Percentiles rank a stretch among this genome's conserved stretches.
These are phyloP conservation scores for Pseudogymnoascus sp. DNA, from an alignment of 2,329 filamentous ascomycete genomes.

Conservation along the genomic window DNA sequence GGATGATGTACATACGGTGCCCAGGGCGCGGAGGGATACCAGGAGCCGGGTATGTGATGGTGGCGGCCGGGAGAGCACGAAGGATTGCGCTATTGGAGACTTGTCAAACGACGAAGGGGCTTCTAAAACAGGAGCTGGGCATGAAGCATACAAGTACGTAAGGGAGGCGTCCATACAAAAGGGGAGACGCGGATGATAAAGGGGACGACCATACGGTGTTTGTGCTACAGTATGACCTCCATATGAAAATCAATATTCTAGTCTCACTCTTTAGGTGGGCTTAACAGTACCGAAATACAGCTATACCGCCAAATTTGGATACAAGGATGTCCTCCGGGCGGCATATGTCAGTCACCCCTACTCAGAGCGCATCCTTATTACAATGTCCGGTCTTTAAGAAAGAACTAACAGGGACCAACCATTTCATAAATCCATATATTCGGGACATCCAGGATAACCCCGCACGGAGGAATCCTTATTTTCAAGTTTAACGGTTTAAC, in stretches of 20 bases:
- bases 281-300: background rate
- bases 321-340: background rate
- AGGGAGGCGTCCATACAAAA: background rate
- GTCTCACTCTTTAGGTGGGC: too few relatives aligned
- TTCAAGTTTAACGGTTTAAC: background rate
- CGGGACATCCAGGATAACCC: background rate
- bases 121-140: background rate
- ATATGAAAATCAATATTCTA: background rate
- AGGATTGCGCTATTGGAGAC: background rate
- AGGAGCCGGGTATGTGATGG: background rate
- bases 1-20: background rate
- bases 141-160: background rate
- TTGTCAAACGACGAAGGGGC: background rate
- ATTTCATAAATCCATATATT: background rate
- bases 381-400: background rate
- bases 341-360: background rate
- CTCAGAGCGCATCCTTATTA: background rate
- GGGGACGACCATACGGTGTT: background rate
- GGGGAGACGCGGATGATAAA: background rate
- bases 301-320: background rate
- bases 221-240: background rate
- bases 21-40: background rate
- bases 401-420: background rate
- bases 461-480: background rate
- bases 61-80: too few relatives aligned